Conservation (phyloP, 2,329 filamentous ascomycete species). For the Penicillium glabrum region DNA sequence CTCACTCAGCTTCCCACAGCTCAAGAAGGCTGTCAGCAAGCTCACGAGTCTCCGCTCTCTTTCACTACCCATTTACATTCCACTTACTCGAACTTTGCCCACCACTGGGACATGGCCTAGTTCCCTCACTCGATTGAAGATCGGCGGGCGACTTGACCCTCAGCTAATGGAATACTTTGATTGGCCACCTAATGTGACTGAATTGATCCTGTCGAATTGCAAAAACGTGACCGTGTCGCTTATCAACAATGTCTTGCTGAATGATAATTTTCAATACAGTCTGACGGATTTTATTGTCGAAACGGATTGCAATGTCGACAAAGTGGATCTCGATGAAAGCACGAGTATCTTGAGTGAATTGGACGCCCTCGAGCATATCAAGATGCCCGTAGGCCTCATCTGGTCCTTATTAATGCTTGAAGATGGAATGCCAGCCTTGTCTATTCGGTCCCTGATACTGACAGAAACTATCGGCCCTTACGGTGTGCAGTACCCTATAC, state of each 20-base stretch:
- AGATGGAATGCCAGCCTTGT: background rate
- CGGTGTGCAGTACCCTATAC: background rate
- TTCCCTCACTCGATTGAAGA: background rate
- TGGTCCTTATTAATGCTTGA: background rate
- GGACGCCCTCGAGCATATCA: background rate
- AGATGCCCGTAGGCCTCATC: background rate
- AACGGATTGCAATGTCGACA: background rate
- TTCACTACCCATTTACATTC: slow-evolving; percentile 35
- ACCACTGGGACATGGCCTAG: background rate
- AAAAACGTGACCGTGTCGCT: background rate
- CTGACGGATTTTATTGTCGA: background rate
- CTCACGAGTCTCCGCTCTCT: slow-evolving; percentile 48
- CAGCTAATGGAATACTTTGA: background rate
- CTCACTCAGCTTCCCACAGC: slow-evolving; percentile 47
- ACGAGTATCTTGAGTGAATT: background rate
- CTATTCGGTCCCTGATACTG: background rate
- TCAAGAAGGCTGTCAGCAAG: slow-evolving; percentile 53
- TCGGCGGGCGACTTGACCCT: background rate
- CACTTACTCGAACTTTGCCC: background rate
- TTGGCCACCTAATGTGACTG: background rate
- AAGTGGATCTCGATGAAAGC: background rate
- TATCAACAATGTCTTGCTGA: background rate
- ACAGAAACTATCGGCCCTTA: background rate
- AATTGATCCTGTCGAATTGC: background rate
- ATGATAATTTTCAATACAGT: background rate